Percentiles rank a stretch among this genome's conserved stretches.
These are phyloP conservation scores for Phytophthora palmivora DNA, from an alignment of 352 stramenopile genomes.

Conservation along the genomic window DNA sequence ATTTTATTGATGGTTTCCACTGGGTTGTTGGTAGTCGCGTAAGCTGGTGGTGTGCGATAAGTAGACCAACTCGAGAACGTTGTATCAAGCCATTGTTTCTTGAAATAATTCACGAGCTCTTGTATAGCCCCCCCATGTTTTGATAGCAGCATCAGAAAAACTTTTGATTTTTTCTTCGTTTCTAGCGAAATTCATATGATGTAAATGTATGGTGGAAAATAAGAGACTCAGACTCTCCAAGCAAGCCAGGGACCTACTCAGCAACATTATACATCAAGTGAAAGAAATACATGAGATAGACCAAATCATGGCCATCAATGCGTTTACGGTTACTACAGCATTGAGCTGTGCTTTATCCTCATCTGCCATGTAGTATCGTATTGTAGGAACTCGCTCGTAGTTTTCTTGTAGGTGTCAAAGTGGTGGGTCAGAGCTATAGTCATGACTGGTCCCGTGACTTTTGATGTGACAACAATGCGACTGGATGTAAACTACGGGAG, in stretches of 20 bases:
- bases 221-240: background rate
- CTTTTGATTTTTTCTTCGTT: background rate
- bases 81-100: slow-evolving; percentile 2
- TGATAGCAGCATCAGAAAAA: background rate
- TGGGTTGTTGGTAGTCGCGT: background rate
- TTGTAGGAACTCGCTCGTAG: background rate
- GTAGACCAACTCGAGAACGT: background rate
- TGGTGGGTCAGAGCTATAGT: background rate
- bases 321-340: no score
- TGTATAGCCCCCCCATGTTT: background rate
- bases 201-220: background rate
- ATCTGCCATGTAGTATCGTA: background rate
- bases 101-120: slow-evolving; percentile 5
- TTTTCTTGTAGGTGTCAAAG: no score
- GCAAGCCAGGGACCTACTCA: background rate
- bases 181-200: no score
- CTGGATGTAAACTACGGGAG: slow-evolving; percentile 2
- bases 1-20: slow-evolving; percentile 6
- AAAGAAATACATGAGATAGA: background rate
- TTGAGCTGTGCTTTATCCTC: no score
- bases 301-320: background rate
- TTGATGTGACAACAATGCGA: background rate
- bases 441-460: background rate
- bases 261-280: no score
- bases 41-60: background rate